Evolutionary conservation across 805 yeast species (phyloP).

Genomic region (Cyberlindnera americana): DNA sequence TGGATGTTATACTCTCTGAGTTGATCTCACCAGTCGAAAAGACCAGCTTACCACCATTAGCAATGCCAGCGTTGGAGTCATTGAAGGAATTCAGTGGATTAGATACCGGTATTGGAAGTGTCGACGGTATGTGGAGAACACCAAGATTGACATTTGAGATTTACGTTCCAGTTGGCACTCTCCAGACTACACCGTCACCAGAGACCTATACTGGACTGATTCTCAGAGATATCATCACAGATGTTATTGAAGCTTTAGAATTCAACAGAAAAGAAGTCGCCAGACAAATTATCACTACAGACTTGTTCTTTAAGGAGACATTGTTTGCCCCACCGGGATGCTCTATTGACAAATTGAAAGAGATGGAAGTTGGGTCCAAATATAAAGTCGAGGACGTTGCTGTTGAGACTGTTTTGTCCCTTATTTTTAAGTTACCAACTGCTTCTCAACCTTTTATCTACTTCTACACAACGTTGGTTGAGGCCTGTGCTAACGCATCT

Average conservation of each 20-base stretch:
- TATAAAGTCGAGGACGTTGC: conserved; percentile 92
- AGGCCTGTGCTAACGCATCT: conserved; percentile 81
- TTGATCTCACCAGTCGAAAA: conserved; percentile 20
- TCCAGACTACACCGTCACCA: conserved; percentile 63
- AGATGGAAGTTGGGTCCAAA: conserved; percentile 48
- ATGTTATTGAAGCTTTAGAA: conserved; percentile 73
- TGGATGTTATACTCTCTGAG: conserved; percentile 19
- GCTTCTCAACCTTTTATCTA: conserved; percentile 68
- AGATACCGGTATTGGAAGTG: conserved; percentile 40
- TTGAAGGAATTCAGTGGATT: conserved; percentile 31
- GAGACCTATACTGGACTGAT: conserved; percentile 53
- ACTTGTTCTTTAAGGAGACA: conserved; percentile 62
- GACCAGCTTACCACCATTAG: conserved; percentile 23
- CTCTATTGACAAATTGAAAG: conserved; percentile 65
- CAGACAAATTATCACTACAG: conserved; percentile 73
- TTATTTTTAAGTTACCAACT: conserved; percentile 71
- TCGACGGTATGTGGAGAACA: conserved; percentile 65
- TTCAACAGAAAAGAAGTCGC: conserved; percentile 88
- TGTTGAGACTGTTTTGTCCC: conserved; percentile 73
- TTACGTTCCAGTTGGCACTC: conserved; percentile 48
- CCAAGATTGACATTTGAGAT: conserved; percentile 63
- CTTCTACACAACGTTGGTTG: conserved; percentile 79
- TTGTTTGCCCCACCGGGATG: conserved; percentile 72
- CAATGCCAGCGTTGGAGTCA: conserved; percentile 35
- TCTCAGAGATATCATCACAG: conserved; percentile 71